These are phyloP conservation scores for Pyrenophora graminea DNA, from an alignment of 2,329 filamentous ascomycete genomes.

Conservation along the genomic window DNA sequence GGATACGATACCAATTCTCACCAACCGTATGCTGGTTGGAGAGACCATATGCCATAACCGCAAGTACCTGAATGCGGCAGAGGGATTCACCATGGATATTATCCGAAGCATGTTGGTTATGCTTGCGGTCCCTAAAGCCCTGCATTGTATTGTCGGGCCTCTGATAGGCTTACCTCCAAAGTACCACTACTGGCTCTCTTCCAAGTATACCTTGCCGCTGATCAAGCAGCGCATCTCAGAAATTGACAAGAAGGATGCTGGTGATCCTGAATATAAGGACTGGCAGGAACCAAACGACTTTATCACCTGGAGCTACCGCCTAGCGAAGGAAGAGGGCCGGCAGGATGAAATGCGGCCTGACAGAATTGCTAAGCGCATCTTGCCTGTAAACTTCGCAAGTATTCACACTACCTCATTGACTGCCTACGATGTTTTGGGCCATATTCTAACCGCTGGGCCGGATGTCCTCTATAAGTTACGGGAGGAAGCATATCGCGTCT, in stretches of 20 bases:
- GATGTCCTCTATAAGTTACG: conserved; percentile 41
- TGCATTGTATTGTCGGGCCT: conserved; percentile 57
- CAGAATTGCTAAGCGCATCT: conserved; percentile 56
- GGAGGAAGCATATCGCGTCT: conserved; percentile 49
- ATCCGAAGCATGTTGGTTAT: conserved; percentile 44
- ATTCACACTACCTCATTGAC: conserved; percentile 64
- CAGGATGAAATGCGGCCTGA: conserved; percentile 53
- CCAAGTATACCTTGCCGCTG: conserved; percentile 52
- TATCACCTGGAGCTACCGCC: conserved; percentile 61
- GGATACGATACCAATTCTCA: conserved; percentile 47
- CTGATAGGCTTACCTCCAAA: conserved; percentile 54
- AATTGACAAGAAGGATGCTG: conserved; percentile 50
- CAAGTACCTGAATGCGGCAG: conserved; percentile 54
- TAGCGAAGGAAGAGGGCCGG: conserved; percentile 53
- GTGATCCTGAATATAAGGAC: conserved; percentile 48
- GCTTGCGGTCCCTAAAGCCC: conserved; percentile 53
- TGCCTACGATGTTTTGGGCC: conserved; percentile 47
- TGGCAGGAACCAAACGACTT: conserved; percentile 60
- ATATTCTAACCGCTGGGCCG: conserved; percentile 24
- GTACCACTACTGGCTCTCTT: conserved; percentile 53
- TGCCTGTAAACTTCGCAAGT: conserved; percentile 63
- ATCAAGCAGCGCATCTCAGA: conserved; percentile 56
- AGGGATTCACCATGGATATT: conserved; percentile 57
- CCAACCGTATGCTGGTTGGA: conserved; percentile 54
- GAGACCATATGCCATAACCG: conserved; percentile 52